Evolutionary conservation across 352 stramenopile species (phyloP), one percentile per base, ranked within the genome.

Genomic region (Globisporangium perplexum): DNA sequence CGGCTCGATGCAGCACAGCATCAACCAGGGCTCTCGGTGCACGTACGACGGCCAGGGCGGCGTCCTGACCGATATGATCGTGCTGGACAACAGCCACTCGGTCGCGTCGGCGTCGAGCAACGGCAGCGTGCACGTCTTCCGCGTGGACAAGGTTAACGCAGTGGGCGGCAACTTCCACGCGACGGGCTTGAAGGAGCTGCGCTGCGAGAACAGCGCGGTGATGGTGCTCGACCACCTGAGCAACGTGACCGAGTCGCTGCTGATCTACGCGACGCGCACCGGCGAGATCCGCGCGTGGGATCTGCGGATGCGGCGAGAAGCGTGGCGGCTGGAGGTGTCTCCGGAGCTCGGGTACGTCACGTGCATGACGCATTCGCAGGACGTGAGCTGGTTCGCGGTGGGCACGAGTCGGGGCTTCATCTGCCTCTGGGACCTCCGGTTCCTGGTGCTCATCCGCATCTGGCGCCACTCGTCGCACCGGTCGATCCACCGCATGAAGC

Each of bases 11-110:
- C 90, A 98, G 60, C 86, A 98, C 62, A 96, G 86, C 55, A 85
- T 97, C 49, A 97, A 96, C 47, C 77, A 97, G 59, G 80, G 93
- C 57, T 98, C 93, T 26, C 85, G 86, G 22, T 78, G 90, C 24
- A 98, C 93, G 12, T 99, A 99, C 64, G 83, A 92, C 30, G 88
- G 84, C 10, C 94, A 98, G 57, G 85, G 87, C 20, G 78, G 74
- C 45, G 94, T 82, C 62, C 91, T 96, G 24, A 93, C 86, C 4
- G 97, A 99, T 71, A 88, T 98, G 65, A 84, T 90, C 41, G 93
- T 98, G 59, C 60, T 99, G 15, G 96, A 99, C 49, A 98, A 98
- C 57, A 96, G 78, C 47, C 95, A 99, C 66, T 98, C 94, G 23
- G 83, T 99, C 24, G 96, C 94, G 22, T 96, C 86, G 2, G 83